These are phyloP conservation scores for Thalassiosira profunda DNA, from an alignment of 108 stramenopile genomes.

Conservation along the genomic window DNA sequence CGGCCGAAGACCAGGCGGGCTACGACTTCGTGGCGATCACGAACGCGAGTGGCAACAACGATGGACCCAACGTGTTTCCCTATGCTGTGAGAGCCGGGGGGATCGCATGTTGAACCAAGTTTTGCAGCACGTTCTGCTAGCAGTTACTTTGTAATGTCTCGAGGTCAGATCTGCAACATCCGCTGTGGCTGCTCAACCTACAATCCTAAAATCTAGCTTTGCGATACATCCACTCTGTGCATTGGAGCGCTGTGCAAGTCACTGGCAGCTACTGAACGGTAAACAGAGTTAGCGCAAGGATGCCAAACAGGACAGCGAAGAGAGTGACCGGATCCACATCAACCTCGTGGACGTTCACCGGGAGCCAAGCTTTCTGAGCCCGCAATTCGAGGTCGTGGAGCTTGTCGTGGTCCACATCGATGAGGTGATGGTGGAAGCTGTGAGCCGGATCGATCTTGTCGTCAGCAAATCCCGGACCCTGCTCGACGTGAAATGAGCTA, in stretches of 20 bases:
- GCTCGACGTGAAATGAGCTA: constrained; percentile 25
- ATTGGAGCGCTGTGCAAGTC: too few species aligned
- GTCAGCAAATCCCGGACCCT: constrained; percentile 11
- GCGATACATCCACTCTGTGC: too few species aligned
- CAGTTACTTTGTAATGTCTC: too few species aligned
- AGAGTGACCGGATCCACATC: constrained; percentile 30
- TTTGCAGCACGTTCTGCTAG: too few species aligned
- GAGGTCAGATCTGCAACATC: too few species aligned
- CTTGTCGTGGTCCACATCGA: constrained; percentile 33
- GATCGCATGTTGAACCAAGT: constrained; percentile 22
- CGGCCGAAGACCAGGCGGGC: constrained; percentile 23
- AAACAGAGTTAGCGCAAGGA: constrained; percentile 18
- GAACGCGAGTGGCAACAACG: neutral
- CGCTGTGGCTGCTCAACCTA: too few species aligned
- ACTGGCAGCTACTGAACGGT: too few species aligned
- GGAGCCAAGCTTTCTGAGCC: constrained; percentile 37
- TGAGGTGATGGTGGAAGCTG: constrained; percentile 28
- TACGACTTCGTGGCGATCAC: constrained; percentile 39
- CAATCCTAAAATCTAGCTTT: too few species aligned
- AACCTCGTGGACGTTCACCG: constrained; percentile 38
- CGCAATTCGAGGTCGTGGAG: constrained; percentile 26
- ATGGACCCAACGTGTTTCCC: constrained; percentile 20
- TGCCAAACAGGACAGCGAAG: constrained; percentile 1
- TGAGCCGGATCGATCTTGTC: constrained; percentile 26
- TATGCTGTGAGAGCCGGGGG: constrained; percentile 33